Evolutionary conservation across 371 early-diverging fungal genomes (phyloP), one percentile per base, ranked within the genome.

Genomic region (Actinomortierella ambigua): DNA sequence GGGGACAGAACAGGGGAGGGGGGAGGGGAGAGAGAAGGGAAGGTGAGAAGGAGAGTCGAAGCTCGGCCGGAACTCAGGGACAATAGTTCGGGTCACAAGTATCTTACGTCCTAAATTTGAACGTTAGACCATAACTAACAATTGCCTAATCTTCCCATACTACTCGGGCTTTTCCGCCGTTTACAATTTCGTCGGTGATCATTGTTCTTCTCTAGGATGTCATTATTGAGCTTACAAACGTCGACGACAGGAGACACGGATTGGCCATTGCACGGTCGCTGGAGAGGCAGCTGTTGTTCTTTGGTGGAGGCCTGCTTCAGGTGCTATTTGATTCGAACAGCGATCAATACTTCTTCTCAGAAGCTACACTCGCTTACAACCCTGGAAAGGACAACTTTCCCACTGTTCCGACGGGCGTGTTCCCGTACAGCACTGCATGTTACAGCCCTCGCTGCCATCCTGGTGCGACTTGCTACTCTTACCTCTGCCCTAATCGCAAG

Each of bases 201-300:
- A 34, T 11, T 34, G 11, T 34, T 34, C 4, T 49, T 26, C 17
- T 42, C 9, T 73, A 73, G 75, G 75, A 73, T 42, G 67, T 63
- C 9, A 59, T 73, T 15, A 60, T 73, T 27, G 75, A 67, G 24
- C 52, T 73, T 41, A 63, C 67, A 14, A 66, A 63, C 27, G 24
- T 63, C 46, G 55, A 61, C 18, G 71, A 77, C 51, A 77, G 77
- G 43, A 53, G 65, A 17, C 70, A 77, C 28, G 63, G 69, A 14
- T 50, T 77, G 42, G 69, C 76, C 18, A 73, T 73, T 49, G 64
- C 64, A 0, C 56, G 75, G 18, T 63, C 75, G 20, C 40, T 73
- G 58, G 75, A 73, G 23, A 40, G 54, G 5, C 75, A 73, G 18
- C 40, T 26, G 1, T 41, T 73, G 20, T 73, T 73, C 52, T 63